Conservation (phyloP, 1,284 basidiomycete species). For the Heterobasidion occidentale region DNA sequence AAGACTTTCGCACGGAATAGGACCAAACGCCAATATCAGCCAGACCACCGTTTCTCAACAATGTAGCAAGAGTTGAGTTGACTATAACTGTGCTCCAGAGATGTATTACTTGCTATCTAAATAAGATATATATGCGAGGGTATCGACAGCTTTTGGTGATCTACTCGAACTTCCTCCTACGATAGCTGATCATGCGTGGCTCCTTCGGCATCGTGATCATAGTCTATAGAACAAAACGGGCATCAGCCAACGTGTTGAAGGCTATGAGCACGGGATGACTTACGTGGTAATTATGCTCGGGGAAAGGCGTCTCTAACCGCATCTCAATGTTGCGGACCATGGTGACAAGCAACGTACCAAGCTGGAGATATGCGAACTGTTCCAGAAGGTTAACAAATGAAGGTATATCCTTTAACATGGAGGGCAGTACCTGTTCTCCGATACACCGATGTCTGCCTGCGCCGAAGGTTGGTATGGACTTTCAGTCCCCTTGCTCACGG, state of each 20-base stretch:
- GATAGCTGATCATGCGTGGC: conserved; percentile 37
- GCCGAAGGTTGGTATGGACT: conserved; percentile 92
- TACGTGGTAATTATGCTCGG: conserved; percentile 87
- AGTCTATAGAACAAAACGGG: conserved; percentile 29
- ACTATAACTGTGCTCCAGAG: neutral
- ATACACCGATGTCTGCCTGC: conserved; percentile 94
- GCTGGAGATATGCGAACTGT: conserved; percentile 92
- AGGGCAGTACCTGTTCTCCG: conserved; percentile 69
- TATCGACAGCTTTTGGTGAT: neutral
- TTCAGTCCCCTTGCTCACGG: conserved; percentile 88
- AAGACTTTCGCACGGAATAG: no score
- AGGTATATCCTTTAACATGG: neutral
- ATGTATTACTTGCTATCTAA: neutral
- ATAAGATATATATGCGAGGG: neutral
- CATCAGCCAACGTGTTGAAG: neutral
- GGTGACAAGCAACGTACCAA: conserved; percentile 79
- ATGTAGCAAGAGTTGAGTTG: no score
- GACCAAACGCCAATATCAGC: no score
- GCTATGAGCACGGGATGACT: conserved; percentile 21
- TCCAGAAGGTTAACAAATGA: conserved; percentile 5
- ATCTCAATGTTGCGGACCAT: conserved; percentile 77
- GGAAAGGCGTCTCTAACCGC: conserved; percentile 60
- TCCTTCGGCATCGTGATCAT: conserved; percentile 66
- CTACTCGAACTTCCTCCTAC: conserved; percentile 21
- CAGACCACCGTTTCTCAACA: no score